A percentile compares a stretch with the other conserved stretches of the same genome.
phyloP scores from a whole-genome alignment of 805 yeast species.

The Saccharomyces eubayanus region DNA sequence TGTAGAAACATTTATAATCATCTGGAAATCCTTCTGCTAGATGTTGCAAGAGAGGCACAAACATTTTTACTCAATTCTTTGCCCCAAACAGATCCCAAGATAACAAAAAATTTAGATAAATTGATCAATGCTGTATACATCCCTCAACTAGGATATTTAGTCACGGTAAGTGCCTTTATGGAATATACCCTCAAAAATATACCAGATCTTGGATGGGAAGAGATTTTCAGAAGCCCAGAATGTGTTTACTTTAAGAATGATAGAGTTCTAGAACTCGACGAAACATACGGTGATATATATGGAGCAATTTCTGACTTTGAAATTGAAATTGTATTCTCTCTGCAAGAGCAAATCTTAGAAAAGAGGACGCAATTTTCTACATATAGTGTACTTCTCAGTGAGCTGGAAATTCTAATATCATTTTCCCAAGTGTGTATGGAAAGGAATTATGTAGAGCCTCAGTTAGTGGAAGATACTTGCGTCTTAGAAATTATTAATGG shows the following conservation, averaged over 20 bases:
- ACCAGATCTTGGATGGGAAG: constrained; percentile 26
- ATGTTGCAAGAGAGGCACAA: constrained; percentile 13
- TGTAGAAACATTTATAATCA: constrained; percentile 21
- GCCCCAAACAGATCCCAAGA: constrained; percentile 12
- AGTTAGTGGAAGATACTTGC: constrained; percentile 18
- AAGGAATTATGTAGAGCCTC: constrained; percentile 30
- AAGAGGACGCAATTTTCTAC: constrained; percentile 8
- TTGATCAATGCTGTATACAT: constrained; percentile 35
- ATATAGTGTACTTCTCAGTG: constrained; percentile 24
- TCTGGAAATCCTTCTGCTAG: constrained; percentile 29
- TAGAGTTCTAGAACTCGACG: constrained; percentile 29
- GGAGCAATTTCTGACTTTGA: constrained; percentile 35
- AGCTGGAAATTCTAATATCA: constrained; percentile 33
- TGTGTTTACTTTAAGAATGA: constrained; percentile 33
- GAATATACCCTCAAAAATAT: neutral
- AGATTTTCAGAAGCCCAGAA: constrained; percentile 33
- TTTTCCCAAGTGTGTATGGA: constrained; percentile 29
- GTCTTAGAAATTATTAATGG: constrained; percentile 33
- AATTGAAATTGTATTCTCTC: constrained; percentile 32
- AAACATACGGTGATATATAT: constrained; percentile 36
- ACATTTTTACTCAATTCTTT: constrained; percentile 1
- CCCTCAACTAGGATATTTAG: constrained; percentile 40
- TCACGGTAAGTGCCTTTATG: constrained; percentile 19
- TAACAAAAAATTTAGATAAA: constrained; percentile 5
- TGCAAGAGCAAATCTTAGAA: constrained; percentile 24